Evolutionary conservation across 139 green algal species (phyloP), one percentile per base, ranked within the genome.

Genomic region (Coccomyxa sp.): DNA sequence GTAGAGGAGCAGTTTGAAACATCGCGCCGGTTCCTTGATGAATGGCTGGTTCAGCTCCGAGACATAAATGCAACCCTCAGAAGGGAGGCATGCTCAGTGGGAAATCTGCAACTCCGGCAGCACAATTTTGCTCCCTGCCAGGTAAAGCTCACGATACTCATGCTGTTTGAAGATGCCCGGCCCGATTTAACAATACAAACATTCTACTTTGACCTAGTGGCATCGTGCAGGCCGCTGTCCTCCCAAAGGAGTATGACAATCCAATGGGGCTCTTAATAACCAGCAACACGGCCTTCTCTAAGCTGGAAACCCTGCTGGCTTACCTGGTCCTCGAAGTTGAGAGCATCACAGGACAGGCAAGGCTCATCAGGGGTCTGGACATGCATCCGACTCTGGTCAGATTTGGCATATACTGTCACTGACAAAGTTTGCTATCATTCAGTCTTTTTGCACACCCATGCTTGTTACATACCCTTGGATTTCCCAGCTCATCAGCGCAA

Each of bases 1-100:
- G 58, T 67, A 11, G 79, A 82, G 79, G 79, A 30, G 25, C 79
- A 82, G 27, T 82, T 82, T n/a, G 79, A 82, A 58, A 28, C 79
- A 0, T 30, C 60, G 25, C 79, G 79, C 12, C 79, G 79, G 15
- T 82, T 82, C 74, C 27, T 82, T 11, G 79, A 82, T 63, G 79
- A 82, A n/a, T 74, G 79, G 79, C 45, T 66, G 11, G 27, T 82
- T 13, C 79, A 58, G 25, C 58, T 75, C 57, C n/a, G 25, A 21
- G 76, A 80, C 10, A n/a, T 16, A 25, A 80, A 51, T 51, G 38
- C 38, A 51, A 51, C 38, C 38, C 38, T 51, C 38, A 51, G 38
- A 51, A 51, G 38, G 38, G 38, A 51, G 38, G 38, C 38, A 51
- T 51, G 38, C 38, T 51, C 38, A 11, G 38, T 51, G 7, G 38